Evolutionary conservation across 371 early-diverging fungal species (phyloP).

Genomic region (Choanephora cucurbitarum): DNA sequence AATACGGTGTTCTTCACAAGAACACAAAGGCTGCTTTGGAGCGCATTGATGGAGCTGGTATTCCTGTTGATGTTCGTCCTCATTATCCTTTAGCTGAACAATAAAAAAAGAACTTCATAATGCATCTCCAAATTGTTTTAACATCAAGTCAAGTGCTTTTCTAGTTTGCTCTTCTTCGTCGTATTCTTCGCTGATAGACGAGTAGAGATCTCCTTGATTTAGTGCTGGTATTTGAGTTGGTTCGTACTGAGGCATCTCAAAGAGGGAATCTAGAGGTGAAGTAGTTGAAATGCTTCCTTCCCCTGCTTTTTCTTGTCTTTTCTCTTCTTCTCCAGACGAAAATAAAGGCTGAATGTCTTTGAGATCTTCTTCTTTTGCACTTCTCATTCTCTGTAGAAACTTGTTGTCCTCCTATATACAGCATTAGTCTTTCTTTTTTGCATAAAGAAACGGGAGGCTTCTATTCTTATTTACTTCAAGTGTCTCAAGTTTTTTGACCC

Average conservation of each 20-base stretch:
- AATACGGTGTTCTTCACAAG: conserved; percentile 59
- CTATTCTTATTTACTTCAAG: conserved; percentile 18
- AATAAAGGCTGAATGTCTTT: conserved; percentile 9
- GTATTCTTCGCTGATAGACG: neutral
- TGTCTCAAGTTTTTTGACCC: conserved; percentile 11
- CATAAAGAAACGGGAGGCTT: too few relatives aligned
- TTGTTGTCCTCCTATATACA: conserved; percentile 9
- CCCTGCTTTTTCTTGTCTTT: too few relatives aligned
- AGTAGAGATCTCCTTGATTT: neutral
- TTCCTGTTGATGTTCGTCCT: conserved; percentile 58
- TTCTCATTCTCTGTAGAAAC: conserved; percentile 19
- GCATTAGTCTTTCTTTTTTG: neutral
- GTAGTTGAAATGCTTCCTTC: too few relatives aligned
- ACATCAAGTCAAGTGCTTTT: conserved; percentile 17
- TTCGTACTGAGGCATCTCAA: neutral
- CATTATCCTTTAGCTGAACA: conserved; percentile 38
- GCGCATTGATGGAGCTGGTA: conserved; percentile 53
- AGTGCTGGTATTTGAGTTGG: too few relatives aligned
- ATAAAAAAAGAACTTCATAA: conserved; percentile 8
- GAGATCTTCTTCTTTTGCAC: conserved; percentile 1
- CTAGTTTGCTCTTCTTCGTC: conserved; percentile 22
- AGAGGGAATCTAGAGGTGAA: neutral
- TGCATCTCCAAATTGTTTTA: conserved; percentile 24
- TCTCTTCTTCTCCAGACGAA: conserved; percentile 1
- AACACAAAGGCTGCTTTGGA: conserved; percentile 58